These are phyloP conservation scores for Pleurotus salmoneostramineus DNA, from an alignment of 768 basidiomycete species.

Conservation along the genomic window DNA sequence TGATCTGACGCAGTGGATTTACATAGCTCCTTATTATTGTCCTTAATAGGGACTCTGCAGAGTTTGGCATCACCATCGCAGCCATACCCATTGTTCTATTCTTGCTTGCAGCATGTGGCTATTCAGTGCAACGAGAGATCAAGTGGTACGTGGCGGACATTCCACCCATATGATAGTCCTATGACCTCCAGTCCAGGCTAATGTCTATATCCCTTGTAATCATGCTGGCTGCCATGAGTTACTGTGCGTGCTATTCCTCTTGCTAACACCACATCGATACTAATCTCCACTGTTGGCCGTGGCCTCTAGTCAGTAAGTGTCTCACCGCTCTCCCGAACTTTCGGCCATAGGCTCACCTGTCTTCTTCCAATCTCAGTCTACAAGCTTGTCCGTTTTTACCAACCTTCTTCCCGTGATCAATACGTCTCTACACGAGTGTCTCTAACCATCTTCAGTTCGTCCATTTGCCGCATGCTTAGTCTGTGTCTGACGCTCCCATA, in stretches of 20 bases:
- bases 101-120: conserved; percentile 59
- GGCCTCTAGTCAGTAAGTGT: conserved; percentile 34
- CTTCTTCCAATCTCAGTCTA: conserved; percentile 46
- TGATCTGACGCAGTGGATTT: background rate
- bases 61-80: conserved; percentile 79
- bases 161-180: background rate
- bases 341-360: background rate
- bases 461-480: background rate
- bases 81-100: conserved; percentile 78
- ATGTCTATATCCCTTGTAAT: conserved; percentile 69
- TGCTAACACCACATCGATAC: background rate
- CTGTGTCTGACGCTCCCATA: conserved; percentile 21
- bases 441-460: conserved; percentile 76
- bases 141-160: conserved; percentile 50
- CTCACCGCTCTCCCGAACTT: background rate
- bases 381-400: conserved; percentile 82
- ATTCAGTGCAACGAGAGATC: conserved; percentile 77
- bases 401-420: conserved; percentile 45
- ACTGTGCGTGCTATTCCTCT: conserved; percentile 52
- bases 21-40: conserved; percentile 80
- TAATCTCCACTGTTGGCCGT: too few relatives aligned
- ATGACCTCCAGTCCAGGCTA: conserved; percentile 37
- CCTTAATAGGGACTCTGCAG: conserved; percentile 55
- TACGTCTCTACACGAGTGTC: conserved; percentile 78
- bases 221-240: conserved; percentile 75